Conservation (phyloP, 345 rosid species). For the Heritiera fomes region DNA sequence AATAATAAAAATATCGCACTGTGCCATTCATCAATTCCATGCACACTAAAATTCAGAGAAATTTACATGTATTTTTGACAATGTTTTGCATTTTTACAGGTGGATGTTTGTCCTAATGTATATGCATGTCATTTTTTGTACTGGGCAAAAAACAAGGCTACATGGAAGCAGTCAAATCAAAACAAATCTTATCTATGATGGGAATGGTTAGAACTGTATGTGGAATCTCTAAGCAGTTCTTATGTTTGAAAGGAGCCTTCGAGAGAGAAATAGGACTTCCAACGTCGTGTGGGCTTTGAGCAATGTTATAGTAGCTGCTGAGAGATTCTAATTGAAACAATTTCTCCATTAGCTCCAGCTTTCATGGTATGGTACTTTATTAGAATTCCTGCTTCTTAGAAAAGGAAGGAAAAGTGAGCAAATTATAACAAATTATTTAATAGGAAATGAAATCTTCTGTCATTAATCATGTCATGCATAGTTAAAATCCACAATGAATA, state of each 20-base stretch:
- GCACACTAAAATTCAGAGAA: too few species aligned
- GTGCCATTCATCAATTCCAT: too few species aligned
- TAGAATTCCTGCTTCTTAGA: conserved; percentile 56
- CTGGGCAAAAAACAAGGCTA: too few species aligned
- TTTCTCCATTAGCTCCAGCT: conserved; percentile 69
- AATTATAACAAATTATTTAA: not conserved
- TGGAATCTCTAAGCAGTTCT: too few species aligned
- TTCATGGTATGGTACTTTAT: conserved; percentile 72
- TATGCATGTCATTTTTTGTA: too few species aligned
- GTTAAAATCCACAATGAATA: not conserved
- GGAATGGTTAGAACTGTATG: too few species aligned
- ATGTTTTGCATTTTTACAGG: too few species aligned
- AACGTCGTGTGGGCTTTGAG: not conserved
- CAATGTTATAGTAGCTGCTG: conserved; percentile 68
- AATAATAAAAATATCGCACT: too few species aligned
- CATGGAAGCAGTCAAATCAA: too few species aligned
- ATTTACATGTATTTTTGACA: too few species aligned
- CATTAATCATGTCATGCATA: not conserved
- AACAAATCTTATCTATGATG: too few species aligned
- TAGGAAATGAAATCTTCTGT: not conserved
- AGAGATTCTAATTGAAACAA: conserved; percentile 79
- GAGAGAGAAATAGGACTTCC: not conserved
- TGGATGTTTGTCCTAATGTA: too few species aligned
- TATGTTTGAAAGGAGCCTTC: not conserved
- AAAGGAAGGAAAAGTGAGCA: not conserved